These are phyloP conservation scores for Venturia effusa DNA, from an alignment of 2,329 filamentous ascomycete species.

Conservation along the genomic window DNA sequence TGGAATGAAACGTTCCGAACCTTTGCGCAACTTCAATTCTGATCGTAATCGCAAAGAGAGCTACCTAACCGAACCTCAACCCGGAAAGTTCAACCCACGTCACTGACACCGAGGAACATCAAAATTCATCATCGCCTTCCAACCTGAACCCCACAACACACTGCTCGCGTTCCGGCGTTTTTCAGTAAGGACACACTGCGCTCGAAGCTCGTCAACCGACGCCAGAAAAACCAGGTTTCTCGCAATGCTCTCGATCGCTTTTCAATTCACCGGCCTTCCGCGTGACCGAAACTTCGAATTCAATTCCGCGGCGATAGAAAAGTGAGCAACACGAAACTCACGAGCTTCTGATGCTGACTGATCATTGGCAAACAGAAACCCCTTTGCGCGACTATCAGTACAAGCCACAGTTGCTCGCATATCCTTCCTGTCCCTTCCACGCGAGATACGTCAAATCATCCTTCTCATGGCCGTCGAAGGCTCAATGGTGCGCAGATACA, in stretches of 20 bases:
- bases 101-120: background rate
- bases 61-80: background rate
- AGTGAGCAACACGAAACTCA: background rate
- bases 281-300: too few species aligned
- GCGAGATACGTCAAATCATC: too few species aligned
- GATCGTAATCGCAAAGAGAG: too few species aligned
- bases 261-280: background rate
- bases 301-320: too few species aligned
- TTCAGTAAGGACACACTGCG: too few species aligned
- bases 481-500: background rate
- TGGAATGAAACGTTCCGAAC: too few species aligned
- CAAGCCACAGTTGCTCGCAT: background rate
- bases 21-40: background rate
- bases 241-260: background rate
- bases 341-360: background rate
- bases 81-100: background rate
- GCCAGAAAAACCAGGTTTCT: too few species aligned
- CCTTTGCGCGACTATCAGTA: background rate
- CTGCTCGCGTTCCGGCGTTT: too few species aligned
- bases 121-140: background rate
- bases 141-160: too few species aligned
- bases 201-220: too few species aligned
- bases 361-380: background rate
- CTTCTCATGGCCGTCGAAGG: background rate
- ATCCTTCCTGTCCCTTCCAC: background rate